Conservation (phyloP, 192 early-diverging fungal genomes). For the Cetraspora pellucida region DNA sequence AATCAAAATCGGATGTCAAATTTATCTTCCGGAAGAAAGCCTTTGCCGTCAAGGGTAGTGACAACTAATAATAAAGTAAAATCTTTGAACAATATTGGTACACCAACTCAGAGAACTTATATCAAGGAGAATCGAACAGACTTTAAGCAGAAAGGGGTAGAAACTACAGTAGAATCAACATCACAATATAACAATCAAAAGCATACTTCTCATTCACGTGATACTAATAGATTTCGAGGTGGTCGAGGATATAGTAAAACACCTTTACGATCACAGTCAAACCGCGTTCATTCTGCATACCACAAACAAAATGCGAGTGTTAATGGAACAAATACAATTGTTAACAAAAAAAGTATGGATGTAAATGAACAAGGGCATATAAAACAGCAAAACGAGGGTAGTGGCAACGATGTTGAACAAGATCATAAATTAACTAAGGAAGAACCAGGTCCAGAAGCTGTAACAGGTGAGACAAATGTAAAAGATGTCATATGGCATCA, state of each 20-base stretch:
- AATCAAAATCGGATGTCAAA: neutral
- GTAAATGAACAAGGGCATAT: neutral
- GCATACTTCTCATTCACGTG: neutral
- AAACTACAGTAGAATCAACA: neutral
- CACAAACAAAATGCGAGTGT: neutral
- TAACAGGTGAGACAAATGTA: neutral
- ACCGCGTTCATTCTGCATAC: neutral
- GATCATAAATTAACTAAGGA: neutral
- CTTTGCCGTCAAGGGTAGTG: neutral
- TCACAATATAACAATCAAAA: neutral
- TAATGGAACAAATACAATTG: neutral
- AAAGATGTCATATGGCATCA: neutral
- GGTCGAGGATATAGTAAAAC: neutral
- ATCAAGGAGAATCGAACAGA: neutral
- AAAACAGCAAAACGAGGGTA: neutral
- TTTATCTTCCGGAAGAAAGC: neutral
- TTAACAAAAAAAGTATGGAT: neutral
- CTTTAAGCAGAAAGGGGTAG: neutral
- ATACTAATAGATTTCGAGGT: neutral
- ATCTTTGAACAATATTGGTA: neutral
- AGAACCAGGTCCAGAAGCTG: neutral
- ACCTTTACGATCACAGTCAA: neutral
- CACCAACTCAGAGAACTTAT: neutral
- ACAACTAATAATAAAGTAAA: neutral
- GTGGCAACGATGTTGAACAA: neutral